Evolutionary conservation across 768 basidiomycete species (phyloP), one percentile per base, ranked within the genome.

Genomic region (Russula sp.): DNA sequence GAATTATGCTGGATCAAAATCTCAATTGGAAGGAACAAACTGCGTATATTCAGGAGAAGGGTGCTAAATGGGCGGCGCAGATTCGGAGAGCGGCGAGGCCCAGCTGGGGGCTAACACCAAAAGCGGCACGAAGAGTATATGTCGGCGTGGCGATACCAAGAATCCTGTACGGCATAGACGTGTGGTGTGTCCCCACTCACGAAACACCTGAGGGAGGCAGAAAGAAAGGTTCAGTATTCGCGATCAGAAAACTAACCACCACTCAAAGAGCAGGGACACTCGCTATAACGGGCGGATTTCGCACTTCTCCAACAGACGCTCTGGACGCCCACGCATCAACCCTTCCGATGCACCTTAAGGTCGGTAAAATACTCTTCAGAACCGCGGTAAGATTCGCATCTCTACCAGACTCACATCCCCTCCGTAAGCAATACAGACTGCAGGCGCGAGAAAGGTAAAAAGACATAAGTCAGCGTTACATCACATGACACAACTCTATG

Each of bases 201-300:
- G 5, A 3, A 4, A 6, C 5, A 30, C 4, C 30, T 6, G 7
- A 36, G 16, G 9, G 1, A 2, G 8, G 0, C 0, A n/a, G 0
- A 34, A 18, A 1, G 30, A 32, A n/a, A 28, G 5, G 4, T 20
- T 36, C 16, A 28, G 28, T 1, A 49, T 13, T 6, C 67, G 68
- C 0, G 57, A 55, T 55, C 0, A 36, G 34, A 8, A 30, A 46
- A 0, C 46, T 73, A 0, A 20, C 48, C 1, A 38, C 50, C 0
- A 56, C 71, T 0, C 74, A 76, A 57, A 57, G 74, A 0, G 30
- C 52, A 0, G 75, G 70, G 0, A 59, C 68, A 0, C 38, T 69
- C 0, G 55, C 59, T 0, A 71, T 72, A 4, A 71, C 72, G 16
- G 68, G 69, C 0, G 71, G 71, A 0, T 50, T 71, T 3, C 26